Evolutionary conservation across 2,329 filamentous ascomycete species (phyloP).

Genomic region (Didymosphaeria variabile): DNA sequence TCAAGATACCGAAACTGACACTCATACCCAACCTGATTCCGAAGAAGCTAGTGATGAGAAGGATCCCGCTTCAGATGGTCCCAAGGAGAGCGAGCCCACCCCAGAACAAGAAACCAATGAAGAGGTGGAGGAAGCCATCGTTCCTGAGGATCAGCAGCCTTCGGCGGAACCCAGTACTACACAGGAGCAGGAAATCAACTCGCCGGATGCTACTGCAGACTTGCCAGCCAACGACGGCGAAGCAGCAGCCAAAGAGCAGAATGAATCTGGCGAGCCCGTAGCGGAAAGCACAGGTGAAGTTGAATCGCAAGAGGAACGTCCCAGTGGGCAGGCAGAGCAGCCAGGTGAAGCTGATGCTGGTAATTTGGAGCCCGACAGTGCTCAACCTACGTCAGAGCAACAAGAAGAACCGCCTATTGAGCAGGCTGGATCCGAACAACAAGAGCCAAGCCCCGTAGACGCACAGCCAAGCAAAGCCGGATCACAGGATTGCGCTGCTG

Average conservation of each 20-base stretch:
- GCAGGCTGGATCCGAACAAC: neutral
- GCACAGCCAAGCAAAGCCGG: neutral
- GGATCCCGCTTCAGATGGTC: neutral
- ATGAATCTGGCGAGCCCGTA: neutral
- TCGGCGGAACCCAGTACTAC: neutral
- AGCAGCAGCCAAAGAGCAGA: neutral
- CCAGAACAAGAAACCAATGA: neutral
- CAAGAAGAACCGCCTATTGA: neutral
- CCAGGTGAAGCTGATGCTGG: neutral
- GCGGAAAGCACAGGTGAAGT: neutral
- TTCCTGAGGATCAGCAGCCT: neutral
- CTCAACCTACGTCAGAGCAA: neutral
- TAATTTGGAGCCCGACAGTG: neutral
- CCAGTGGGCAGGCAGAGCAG: neutral
- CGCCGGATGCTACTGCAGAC: neutral
- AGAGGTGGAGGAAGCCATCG: neutral
- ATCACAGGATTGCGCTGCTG: neutral
- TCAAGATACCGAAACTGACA: neutral
- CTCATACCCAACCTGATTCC: neutral
- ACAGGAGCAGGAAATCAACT: neutral
- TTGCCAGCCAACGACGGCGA: neutral
- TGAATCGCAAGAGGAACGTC: neutral
- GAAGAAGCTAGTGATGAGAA: neutral
- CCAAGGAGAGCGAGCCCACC: neutral
- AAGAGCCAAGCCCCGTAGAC: neutral